Percentiles rank a stretch among this genome's conserved stretches.
Conservation (phyloP, 306 rosid species). For the Vicia sativa region DNA sequence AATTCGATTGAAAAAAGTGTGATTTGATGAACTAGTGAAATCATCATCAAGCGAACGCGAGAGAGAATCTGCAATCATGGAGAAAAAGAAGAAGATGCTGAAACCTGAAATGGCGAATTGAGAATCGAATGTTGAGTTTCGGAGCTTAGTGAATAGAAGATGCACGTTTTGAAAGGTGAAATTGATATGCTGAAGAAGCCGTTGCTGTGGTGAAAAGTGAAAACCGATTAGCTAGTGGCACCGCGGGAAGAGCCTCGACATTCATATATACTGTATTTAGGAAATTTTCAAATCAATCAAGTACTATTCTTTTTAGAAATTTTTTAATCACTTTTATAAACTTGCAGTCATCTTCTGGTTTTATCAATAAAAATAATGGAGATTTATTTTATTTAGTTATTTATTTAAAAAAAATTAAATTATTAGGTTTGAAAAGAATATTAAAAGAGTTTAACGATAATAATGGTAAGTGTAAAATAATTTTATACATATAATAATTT, state of each 20-base stretch:
- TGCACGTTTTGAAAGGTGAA: slow-evolving; percentile 27
- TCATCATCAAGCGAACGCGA: not conserved
- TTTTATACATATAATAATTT: too few relatives aligned
- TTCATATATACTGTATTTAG: too few relatives aligned
- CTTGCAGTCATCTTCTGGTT: too few relatives aligned
- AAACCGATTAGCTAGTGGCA: slow-evolving; percentile 20
- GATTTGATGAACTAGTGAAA: not conserved
- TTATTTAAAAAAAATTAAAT: too few relatives aligned
- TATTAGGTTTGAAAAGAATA: too few relatives aligned
- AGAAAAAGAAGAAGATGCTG: slow-evolving; percentile 7
- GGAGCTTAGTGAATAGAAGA: slow-evolving; percentile 37
- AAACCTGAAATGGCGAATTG: slow-evolving; percentile 30
- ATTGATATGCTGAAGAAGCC: slow-evolving; percentile 17
- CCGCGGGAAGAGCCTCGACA: slow-evolving; percentile 40
- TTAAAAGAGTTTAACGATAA: too few relatives aligned
- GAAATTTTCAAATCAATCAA: too few relatives aligned
- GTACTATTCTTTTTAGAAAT: too few relatives aligned
- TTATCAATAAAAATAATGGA: too few relatives aligned
- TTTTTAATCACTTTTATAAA: too few relatives aligned
- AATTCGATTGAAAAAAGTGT: slow-evolving; percentile 7
- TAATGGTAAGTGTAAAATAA: too few relatives aligned
- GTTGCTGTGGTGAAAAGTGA: slow-evolving; percentile 8
- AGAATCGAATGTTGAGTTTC: slow-evolving; percentile 10
- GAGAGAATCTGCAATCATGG: slow-evolving; percentile 16
- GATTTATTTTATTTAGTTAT: too few relatives aligned